Percentiles rank a stretch among this genome's conserved stretches.
Conservation (phyloP, 2,329 filamentous ascomycete species). For the Fusarium sp. region DNA sequence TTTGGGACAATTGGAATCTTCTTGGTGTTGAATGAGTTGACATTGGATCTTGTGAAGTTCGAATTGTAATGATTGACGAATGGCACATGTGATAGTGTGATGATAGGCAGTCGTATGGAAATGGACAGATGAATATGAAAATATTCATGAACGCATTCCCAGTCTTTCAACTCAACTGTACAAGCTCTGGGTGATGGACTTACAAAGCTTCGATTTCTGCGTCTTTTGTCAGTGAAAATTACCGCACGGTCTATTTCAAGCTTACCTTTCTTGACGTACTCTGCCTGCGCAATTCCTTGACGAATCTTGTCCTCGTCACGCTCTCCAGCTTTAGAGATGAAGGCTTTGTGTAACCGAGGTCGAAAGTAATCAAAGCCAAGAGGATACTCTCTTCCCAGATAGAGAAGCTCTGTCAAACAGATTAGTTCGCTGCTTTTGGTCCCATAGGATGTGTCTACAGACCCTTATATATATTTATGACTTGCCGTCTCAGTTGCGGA, state of each 20-base stretch:
- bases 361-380: conserved; percentile 85
- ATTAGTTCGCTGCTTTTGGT: conserved; percentile 2
- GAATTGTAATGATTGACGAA: too few relatives aligned
- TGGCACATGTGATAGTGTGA: not conserved
- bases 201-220: conserved; percentile 92
- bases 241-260: not conserved
- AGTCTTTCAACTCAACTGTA: not conserved
- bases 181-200: conserved; percentile 55
- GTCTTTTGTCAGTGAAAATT: conserved; percentile 13
- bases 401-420: conserved; percentile 75
- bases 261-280: conserved; percentile 93
- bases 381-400: conserved; percentile 88
- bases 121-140: not conserved
- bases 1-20: conserved; percentile 21
- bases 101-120: not conserved
- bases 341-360: conserved; percentile 84
- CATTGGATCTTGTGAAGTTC: not conserved
- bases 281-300: conserved; percentile 79
- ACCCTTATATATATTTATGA: conserved; percentile 93
- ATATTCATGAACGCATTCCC: not conserved
- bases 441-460: not conserved
- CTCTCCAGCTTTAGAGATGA: conserved; percentile 78
- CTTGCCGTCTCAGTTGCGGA: conserved; percentile 76
- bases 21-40: conserved; percentile 4
- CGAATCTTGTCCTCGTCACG: conserved; percentile 80